These are phyloP conservation scores for Penicillium salamii DNA, from an alignment of 495 filamentous ascomycete species.

Conservation along the genomic window DNA sequence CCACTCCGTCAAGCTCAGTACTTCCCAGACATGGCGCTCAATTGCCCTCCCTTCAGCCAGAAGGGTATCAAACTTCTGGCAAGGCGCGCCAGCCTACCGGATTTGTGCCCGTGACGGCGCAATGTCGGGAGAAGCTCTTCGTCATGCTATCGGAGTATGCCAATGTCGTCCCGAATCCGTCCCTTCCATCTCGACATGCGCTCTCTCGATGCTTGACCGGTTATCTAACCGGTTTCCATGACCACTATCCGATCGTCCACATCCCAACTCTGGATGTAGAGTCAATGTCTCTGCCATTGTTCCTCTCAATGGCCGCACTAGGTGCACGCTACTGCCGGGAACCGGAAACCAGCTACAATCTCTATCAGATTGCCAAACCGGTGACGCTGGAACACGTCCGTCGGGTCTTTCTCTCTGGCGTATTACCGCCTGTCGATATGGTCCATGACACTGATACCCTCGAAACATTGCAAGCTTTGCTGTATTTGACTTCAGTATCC, in stretches of 20 bases:
- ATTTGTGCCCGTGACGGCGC: constrained; percentile 34
- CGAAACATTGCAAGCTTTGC: constrained; percentile 31
- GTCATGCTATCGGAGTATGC: constrained; percentile 22
- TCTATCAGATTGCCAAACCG: constrained; percentile 46
- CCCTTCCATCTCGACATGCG: constrained; percentile 55
- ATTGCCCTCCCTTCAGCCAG: constrained; percentile 38
- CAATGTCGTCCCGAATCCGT: constrained; percentile 37
- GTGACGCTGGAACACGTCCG: constrained; percentile 40
- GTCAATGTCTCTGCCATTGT: constrained; percentile 53
- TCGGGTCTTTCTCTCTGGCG: constrained; percentile 27
- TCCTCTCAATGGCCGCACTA: constrained; percentile 62
- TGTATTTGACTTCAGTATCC: constrained; percentile 34
- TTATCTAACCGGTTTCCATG: constrained; percentile 65
- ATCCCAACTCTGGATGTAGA: constrained; percentile 58
- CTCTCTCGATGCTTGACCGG: constrained; percentile 64
- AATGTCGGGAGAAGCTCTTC: constrained; percentile 35
- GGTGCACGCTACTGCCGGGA: constrained; percentile 62
- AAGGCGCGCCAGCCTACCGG: constrained; percentile 30
- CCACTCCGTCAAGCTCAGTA: constrained; percentile 33
- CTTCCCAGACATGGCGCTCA: constrained; percentile 39
- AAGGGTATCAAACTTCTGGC: constrained; percentile 28
- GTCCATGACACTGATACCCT: constrained; percentile 27
- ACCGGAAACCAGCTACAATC: constrained; percentile 40
- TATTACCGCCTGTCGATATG: constrained; percentile 13
- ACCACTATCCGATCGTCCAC: constrained; percentile 68